These are phyloP conservation scores for Triticum urartu DNA, from an alignment of 176 grass and related monocot genomes.

Conservation along the genomic window DNA sequence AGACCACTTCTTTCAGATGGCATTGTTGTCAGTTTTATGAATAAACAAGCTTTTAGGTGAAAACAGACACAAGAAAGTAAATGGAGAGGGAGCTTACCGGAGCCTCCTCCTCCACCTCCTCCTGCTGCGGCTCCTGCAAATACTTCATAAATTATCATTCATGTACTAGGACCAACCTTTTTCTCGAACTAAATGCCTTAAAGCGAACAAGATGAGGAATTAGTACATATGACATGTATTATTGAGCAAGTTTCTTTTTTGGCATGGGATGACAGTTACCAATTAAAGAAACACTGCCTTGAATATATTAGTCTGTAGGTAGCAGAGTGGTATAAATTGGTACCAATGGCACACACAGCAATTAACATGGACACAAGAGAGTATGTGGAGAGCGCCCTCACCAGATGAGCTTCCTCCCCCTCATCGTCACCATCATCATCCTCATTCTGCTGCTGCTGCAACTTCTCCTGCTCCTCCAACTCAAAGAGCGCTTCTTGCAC, in stretches of 20 bases:
- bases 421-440: not conserved
- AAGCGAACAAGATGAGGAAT: not conserved
- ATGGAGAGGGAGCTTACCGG: not conserved
- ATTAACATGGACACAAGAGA: not conserved
- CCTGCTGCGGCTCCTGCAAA: not conserved
- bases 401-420: not conserved
- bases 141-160: not conserved
- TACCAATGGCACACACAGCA: not conserved
- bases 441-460: not conserved
- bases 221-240: not conserved
- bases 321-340: too few species aligned
- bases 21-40: not conserved
- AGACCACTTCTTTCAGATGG: not conserved
- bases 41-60: not conserved
- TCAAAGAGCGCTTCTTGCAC: constrained; percentile 10
- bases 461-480: not conserved
- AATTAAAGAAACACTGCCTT: not conserved
- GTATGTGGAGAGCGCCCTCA: not conserved
- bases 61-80: not conserved
- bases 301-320: not conserved
- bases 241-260: not conserved
- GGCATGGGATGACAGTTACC: not conserved
- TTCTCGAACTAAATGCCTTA: constrained; percentile 3
- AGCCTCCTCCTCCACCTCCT: not conserved
- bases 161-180: not conserved